Percentiles rank a stretch among this genome's conserved stretches.
phyloP scores from a whole-genome alignment of 108 stramenopile genomes.

The Aurantiochytrium sp. region DNA sequence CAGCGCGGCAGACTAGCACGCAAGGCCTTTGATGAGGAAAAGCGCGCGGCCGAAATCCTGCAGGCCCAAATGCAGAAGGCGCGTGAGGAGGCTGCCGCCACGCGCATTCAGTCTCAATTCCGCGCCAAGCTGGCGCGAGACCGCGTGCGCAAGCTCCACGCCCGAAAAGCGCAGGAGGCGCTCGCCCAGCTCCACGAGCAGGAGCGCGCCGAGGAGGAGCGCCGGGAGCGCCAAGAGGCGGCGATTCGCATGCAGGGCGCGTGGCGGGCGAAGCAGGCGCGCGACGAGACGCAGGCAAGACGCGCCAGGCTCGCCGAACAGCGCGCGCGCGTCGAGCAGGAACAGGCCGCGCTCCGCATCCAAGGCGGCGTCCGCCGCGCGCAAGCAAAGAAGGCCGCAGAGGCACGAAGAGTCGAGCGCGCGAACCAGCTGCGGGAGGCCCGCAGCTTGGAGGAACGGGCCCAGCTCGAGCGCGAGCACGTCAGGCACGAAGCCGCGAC shows the following conservation, averaged over 20 bases:
- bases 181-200: not conserved
- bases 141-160: not conserved
- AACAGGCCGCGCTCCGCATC: not conserved
- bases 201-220: not conserved
- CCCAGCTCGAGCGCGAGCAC: not conserved
- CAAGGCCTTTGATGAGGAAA: not conserved
- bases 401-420: not conserved
- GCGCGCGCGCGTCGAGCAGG: not conserved
- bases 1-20: not conserved
- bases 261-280: not conserved
- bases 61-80: not conserved
- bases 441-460: not conserved
- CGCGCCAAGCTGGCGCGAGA: not conserved
- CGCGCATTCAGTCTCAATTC: not conserved
- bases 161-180: not conserved
- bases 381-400: not conserved
- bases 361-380: not conserved
- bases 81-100: not conserved
- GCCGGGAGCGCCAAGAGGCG: not conserved
- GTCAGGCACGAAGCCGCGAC: not conserved
- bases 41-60: not conserved
- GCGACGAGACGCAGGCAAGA: not conserved
- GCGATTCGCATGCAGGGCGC: not conserved
- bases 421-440: not conserved
- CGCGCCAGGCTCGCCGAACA: not conserved